Evolutionary conservation across 768 basidiomycete genomes (phyloP).

Genomic region (Tylopilus sp.): DNA sequence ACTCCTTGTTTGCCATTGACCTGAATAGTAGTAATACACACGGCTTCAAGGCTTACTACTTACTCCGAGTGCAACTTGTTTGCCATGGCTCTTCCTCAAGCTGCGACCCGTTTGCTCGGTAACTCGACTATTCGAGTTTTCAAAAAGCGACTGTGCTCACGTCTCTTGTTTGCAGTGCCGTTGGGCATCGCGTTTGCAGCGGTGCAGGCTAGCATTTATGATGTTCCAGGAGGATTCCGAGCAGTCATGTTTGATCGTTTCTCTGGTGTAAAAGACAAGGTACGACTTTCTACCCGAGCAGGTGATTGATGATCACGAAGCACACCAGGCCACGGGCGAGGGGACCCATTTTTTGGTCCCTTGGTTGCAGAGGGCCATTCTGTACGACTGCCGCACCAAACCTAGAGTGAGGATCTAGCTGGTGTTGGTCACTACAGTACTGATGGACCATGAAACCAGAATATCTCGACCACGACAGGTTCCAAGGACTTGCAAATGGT

Average conservation of each 20-base stretch:
- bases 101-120: conserved; percentile 50
- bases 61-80: background rate
- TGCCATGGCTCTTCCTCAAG: conserved; percentile 51
- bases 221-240: conserved; percentile 87
- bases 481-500: conserved; percentile 99
- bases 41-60: background rate
- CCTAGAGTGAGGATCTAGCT: conserved; percentile 63
- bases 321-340: conserved; percentile 72
- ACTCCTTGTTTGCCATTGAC: conserved; percentile 22
- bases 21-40: no score
- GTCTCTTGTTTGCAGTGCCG: conserved; percentile 20
- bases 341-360: conserved; percentile 97
- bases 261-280: conserved; percentile 81
- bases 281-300: conserved; percentile 29
- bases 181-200: conserved; percentile 42
- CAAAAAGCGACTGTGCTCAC: conserved; percentile 11
- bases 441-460: conserved; percentile 44
- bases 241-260: conserved; percentile 99
- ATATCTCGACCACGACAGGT: conserved; percentile 98
- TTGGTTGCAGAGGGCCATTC: conserved; percentile 92
- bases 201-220: conserved; percentile 52
- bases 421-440: background rate
- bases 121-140: conserved; percentile 10
- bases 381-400: conserved; percentile 97
- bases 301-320: background rate